Evolutionary conservation across 306 rosid genomes (phyloP), one percentile per base, ranked within the genome.

Genomic region (Carpinus fangiana): DNA sequence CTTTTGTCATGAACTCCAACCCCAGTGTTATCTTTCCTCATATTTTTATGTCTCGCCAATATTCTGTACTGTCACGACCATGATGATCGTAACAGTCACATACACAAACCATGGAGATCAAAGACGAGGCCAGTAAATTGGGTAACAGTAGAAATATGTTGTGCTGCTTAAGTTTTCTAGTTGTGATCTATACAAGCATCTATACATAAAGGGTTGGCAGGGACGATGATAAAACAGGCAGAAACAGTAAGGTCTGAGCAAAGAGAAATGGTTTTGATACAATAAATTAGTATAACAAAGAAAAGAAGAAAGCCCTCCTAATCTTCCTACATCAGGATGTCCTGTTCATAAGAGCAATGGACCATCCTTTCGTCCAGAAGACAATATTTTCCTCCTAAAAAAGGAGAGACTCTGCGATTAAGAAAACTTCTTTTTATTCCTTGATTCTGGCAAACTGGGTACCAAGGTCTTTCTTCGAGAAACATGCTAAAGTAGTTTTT

Each of bases 311-410:
- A 43, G 55, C 8, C 23, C 66, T 68, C 60, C 78, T 50, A 43
- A 45, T 43, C 43, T n/a, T 56, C 28, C 52, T 68, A 28, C 16
- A 57, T 41, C 50, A n/a, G 79, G 52, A 61, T 66, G 43, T 74
- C 70, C 61, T 67, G 52, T 12, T 74, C 48, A 67, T 45, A 21
- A 3, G 31, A 20, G 31, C 31, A 57, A 57, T 36, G 7, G n/a
- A 54, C 36, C 43, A 54, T 9, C 12, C 16, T 38, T 65, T 41
- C 8, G 21, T 54, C 78, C 67, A 31, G 6, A 73, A 55, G 20
- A 17, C 48, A 47, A 74, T 56, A 46, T 80, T 80, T 50, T 80
- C 52, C 55, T 50, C 72, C 28, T 18, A 14, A 67, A 14, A 64
- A 34, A 64, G 21, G 21, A 12, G 46, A 64, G 20, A 16, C 41